Base-by-base conservation (phyloP, 331 rosid genomes). In the Malus hybrid region DNA sequence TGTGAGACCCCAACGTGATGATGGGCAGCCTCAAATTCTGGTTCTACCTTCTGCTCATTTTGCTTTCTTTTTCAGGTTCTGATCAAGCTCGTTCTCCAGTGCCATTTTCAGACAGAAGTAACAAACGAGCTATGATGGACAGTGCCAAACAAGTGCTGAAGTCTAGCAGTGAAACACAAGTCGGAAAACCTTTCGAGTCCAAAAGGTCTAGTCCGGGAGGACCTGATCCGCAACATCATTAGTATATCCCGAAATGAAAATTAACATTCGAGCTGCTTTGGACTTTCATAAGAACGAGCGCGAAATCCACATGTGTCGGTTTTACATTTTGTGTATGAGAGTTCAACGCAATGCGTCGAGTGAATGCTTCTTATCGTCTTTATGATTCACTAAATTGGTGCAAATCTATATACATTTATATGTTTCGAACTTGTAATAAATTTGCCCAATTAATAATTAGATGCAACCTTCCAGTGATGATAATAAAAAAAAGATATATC, bases 151-250 rank as follows among this genome's bases (percentile, higher is more conserved):
- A 73, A 58, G 78, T 73, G 42, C 58, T 80, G 18, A 36, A 39
- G 61, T 73, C 72, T 58, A 65, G 72, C 65, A 75, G 74, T 12
- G 68, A 29, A 28, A 77, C 72, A 64, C 75, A 60, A 68, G 55
- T 28, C 14, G 80, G 28, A 50, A 70, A 50, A 71, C 65, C 12
- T 28, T 60, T 39, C n/a, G 73, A 53, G 61, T 30, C 68, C 53
- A 75, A 69, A 14, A 58, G 76, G 58, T 0, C 2, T 34, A 74
- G 63, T 70, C 80, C 80, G 6, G 80, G 80, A 8, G 77, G 79
- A 42, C 80, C 83, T 16, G 80, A 80, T 75, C 55, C 83, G 6
- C 66, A 7, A n/a, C 80, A 80, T 80, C 83, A 70, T 58, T 74
- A 74, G 42, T 58, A 52, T 11, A 10, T 39, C 53, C 6, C 46